Percentiles rank a stretch among this genome's conserved stretches.
Conservation (phyloP, 1,284 basidiomycete species). For the Bjerkandera adusta region DNA sequence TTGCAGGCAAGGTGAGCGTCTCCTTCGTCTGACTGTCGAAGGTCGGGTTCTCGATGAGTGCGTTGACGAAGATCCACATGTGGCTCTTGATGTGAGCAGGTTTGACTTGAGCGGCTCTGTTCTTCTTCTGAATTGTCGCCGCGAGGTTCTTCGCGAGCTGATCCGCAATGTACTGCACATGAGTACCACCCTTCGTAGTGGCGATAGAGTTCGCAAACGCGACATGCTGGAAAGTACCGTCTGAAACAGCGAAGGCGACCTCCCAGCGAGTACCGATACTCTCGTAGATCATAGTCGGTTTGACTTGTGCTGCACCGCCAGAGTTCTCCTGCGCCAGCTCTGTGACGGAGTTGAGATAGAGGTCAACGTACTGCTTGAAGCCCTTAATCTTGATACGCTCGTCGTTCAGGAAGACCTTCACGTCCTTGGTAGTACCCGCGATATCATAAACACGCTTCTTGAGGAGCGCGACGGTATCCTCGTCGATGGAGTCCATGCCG, state of each 20-base stretch:
- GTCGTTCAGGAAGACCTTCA: conserved; percentile 94
- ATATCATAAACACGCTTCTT: conserved; percentile 97
- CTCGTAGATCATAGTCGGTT: conserved; percentile 85
- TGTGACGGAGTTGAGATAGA: conserved; percentile 81
- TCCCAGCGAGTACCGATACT: conserved; percentile 87
- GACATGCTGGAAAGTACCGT: conserved; percentile 89
- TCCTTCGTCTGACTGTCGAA: conserved; percentile 99
- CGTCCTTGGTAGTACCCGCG: conserved; percentile 91
- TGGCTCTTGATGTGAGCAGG: conserved; percentile 94
- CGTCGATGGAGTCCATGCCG: conserved; percentile 91
- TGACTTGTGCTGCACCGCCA: conserved; percentile 72
- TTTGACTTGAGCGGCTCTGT: conserved; percentile 93
- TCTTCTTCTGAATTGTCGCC: conserved; percentile 90
- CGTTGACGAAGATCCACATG: conserved; percentile 98
- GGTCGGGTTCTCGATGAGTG: conserved; percentile 95
- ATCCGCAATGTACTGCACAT: conserved; percentile 86
- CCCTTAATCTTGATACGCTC: conserved; percentile 91
- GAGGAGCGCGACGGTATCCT: conserved; percentile 87
- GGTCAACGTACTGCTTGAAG: conserved; percentile 97
- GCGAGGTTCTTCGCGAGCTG: conserved; percentile 87
- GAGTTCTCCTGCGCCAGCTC: conserved; percentile 63
- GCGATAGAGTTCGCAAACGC: conserved; percentile 99
- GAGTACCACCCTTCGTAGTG: conserved; percentile 96
- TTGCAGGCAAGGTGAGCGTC: conserved; percentile 84
- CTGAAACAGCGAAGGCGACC: conserved; percentile 92